Percentiles rank a stretch among this genome's conserved stretches.
Conservation (phyloP, 345 rosid species). For the Sonneratia caseolaris region DNA sequence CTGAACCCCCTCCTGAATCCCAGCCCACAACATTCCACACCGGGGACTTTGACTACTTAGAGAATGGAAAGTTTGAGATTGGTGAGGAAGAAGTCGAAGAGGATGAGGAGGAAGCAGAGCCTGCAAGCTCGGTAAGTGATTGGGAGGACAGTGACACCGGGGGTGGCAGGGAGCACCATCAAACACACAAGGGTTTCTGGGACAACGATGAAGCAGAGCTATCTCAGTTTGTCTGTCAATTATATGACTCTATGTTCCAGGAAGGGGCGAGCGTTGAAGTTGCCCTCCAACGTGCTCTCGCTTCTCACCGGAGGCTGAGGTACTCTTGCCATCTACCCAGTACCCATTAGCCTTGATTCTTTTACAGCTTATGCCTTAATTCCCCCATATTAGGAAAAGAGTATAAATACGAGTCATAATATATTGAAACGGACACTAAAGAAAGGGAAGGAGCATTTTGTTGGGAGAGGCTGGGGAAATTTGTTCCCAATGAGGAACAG, state of each 20-base stretch:
- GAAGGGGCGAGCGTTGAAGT: slow-evolving; percentile 63
- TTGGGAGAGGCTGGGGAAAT: not conserved
- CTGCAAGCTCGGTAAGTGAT: slow-evolving; percentile 64
- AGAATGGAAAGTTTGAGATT: slow-evolving; percentile 78
- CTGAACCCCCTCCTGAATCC: slow-evolving; percentile 59
- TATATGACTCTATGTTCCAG: slow-evolving; percentile 58
- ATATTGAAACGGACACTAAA: not conserved
- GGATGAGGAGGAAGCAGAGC: slow-evolving; percentile 72
- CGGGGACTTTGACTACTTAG: slow-evolving; percentile 37
- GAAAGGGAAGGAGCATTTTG: not conserved
- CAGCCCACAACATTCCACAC: slow-evolving; percentile 33
- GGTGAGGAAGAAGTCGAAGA: slow-evolving; percentile 87
- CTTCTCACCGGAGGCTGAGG: slow-evolving; percentile 54
- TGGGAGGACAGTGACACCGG: slow-evolving; percentile 93
- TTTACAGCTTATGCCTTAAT: not conserved
- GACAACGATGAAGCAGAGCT: slow-evolving; percentile 71
- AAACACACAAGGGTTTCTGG: slow-evolving; percentile 31
- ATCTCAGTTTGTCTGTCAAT: slow-evolving; percentile 54
- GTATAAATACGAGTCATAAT: not conserved
- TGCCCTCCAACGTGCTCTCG: slow-evolving; percentile 65
- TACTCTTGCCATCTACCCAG: slow-evolving; percentile 74
- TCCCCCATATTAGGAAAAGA: not conserved
- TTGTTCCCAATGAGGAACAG: not conserved
- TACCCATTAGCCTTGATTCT: slow-evolving; percentile 17
- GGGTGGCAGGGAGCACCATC: slow-evolving; percentile 21